A percentile compares a stretch with the other conserved stretches of the same genome.
phyloP scores from a whole-genome alignment of 2,329 filamentous ascomycete species.

The Onygena corvina region DNA sequence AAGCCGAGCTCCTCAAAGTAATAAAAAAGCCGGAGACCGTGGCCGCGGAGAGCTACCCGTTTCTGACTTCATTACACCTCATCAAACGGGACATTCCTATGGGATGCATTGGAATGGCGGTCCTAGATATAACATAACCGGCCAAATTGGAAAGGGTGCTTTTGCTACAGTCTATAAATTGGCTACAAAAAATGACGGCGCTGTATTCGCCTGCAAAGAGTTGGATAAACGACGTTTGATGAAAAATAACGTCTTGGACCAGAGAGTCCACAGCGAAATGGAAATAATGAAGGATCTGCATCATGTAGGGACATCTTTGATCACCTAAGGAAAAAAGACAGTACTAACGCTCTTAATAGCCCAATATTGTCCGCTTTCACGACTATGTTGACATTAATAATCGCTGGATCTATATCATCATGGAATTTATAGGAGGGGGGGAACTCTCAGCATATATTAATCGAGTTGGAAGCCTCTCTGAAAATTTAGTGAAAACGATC shows the following conservation, averaged over 20 bases:
- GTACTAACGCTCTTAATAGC: slow-evolving; percentile 33
- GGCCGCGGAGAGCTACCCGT: slow-evolving; percentile 2
- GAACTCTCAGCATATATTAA: slow-evolving; percentile 67
- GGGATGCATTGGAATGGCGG: slow-evolving; percentile 74
- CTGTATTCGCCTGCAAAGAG: slow-evolving; percentile 82
- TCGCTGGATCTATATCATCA: slow-evolving; percentile 81
- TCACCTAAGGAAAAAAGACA: neutral
- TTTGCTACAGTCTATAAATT: slow-evolving; percentile 91
- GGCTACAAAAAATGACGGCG: slow-evolving; percentile 71
- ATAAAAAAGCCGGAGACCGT: slow-evolving; percentile 9
- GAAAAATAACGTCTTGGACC: slow-evolving; percentile 79
- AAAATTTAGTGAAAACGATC: slow-evolving; percentile 58
- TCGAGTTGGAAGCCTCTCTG: slow-evolving; percentile 50
- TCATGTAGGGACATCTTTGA: slow-evolving; percentile 50
- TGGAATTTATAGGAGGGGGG: slow-evolving; percentile 78
- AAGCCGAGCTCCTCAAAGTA: slow-evolving; percentile 23
- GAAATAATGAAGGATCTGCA: slow-evolving; percentile 78
- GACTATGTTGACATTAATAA: slow-evolving; percentile 74
- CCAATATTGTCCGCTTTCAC: slow-evolving; percentile 82
- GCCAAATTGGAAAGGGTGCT: slow-evolving; percentile 77
- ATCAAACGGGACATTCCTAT: slow-evolving; percentile 33
- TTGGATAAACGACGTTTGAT: slow-evolving; percentile 86
- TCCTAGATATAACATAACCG: slow-evolving; percentile 68
- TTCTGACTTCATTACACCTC: slow-evolving; percentile 12
- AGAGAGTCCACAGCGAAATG: slow-evolving; percentile 94